Evolutionary conservation across 2,329 filamentous ascomycete species (phyloP), one percentile per base, ranked within the genome.

Genomic region (Neoscytalidium dimidiatum): DNA sequence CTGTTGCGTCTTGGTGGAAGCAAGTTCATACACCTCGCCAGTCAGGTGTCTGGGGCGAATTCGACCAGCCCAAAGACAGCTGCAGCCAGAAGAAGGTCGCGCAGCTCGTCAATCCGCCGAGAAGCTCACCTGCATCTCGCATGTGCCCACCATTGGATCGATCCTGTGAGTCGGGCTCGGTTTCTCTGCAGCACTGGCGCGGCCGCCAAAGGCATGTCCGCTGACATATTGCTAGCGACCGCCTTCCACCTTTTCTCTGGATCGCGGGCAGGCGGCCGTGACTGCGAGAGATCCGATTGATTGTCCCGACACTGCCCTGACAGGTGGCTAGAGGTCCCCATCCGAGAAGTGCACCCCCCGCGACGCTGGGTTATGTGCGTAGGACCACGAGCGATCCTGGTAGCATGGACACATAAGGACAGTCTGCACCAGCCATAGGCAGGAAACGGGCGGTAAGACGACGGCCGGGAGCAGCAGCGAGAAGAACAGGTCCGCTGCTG

Each of bases 1-100:
- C n/a, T 46, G 38, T 33, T 46, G 56, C 56, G 56, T 46, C 28
- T 41, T 60, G 56, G 38, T 43, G 35, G 56, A 60, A 46, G 56
- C 56, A 60, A 33, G n/a, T 38, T 60, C 56, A 60, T 60, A 60
- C 56, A 60, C 56, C 38, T 60, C 38, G 19, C 56, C 56, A 46
- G 56, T 60, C 38, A 60, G 56, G 56, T 60, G 56, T 41, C 41
- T 60, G 41, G 46, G 38, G 56, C 56, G 38, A n/a, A 60, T 33
- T 60, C 56, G 41, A 23, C 56, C 26, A 28, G 28, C 35, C 29
- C 56, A 60, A 60, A 38, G 28, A 60, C 56, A 60, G 17, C 56
- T 60, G 56, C 56, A 60, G 56, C 56, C 56, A 31, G 41, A 44
- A 31, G 21, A 19, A 35, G 56, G 19, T 41, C n/a, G 38, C 56